Evolutionary conservation across 495 filamentous ascomycete genomes (phyloP).

Genomic region (Hypoxylon cercidicola): DNA sequence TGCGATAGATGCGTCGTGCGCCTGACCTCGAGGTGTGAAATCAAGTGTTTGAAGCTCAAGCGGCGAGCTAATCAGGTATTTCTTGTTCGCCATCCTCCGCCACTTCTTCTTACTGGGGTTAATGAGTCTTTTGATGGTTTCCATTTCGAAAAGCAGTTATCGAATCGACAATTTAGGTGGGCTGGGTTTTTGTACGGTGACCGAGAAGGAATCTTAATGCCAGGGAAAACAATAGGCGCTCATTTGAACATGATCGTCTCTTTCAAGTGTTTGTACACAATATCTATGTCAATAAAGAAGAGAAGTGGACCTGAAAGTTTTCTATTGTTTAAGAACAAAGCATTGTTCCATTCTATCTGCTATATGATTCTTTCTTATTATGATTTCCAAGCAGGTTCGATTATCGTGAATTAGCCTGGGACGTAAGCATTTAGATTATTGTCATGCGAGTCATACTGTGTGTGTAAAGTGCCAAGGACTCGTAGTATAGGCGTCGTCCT

Average conservation of each 20-base stretch:
- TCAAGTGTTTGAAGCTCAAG: slow-evolving; percentile 1
- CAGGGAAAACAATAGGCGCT: too few relatives aligned
- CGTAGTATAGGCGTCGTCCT: too few relatives aligned
- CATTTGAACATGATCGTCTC: too few relatives aligned
- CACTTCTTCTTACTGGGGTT: background rate
- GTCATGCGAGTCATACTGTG: too few relatives aligned
- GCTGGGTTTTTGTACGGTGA: background rate
- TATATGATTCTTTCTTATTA: too few relatives aligned
- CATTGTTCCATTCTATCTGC: background rate
- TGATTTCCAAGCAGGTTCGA: too few relatives aligned
- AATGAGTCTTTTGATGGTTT: slow-evolving; percentile 18
- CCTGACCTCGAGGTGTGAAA: slow-evolving; percentile 28
- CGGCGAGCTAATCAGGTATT: background rate
- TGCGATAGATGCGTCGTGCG: slow-evolving; percentile 20
- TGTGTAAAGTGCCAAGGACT: too few relatives aligned
- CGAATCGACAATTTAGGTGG: too few relatives aligned
- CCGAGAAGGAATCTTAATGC: background rate
- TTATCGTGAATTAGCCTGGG: too few relatives aligned
- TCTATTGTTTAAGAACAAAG: background rate
- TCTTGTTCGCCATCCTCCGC: background rate
- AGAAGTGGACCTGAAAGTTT: background rate
- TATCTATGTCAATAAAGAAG: background rate
- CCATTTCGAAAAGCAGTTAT: slow-evolving; percentile 1
- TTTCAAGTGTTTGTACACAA: background rate
- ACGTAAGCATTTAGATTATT: too few relatives aligned